These are phyloP conservation scores for Xylaria intraflava DNA, from an alignment of 495 filamentous ascomycete genomes.

Conservation along the genomic window DNA sequence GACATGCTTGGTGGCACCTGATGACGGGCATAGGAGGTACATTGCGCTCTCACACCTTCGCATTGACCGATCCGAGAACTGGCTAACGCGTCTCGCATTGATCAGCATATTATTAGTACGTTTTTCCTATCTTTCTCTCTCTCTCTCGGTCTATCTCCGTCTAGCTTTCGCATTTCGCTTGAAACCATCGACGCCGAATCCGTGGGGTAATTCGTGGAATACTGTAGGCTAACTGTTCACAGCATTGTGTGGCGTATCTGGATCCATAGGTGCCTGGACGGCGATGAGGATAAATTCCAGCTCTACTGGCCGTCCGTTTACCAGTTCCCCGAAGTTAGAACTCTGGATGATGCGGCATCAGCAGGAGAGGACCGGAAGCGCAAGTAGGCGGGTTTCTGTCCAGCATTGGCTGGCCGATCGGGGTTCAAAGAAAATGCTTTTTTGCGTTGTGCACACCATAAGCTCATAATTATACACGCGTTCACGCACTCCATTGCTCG, in stretches of 20 bases:
- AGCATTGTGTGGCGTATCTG: slow-evolving; percentile 85
- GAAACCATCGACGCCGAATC: not conserved
- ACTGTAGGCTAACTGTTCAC: slow-evolving; percentile 57
- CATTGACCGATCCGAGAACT: not conserved
- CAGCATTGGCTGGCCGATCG: not conserved
- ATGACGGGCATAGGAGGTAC: slow-evolving; percentile 36
- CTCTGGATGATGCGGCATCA: slow-evolving; percentile 9
- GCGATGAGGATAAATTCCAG: slow-evolving; percentile 66
- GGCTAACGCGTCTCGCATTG: slow-evolving; percentile 21
- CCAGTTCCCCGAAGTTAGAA: slow-evolving; percentile 56
- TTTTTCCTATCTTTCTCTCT: not conserved
- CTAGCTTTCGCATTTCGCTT: not conserved
- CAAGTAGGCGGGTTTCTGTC: slow-evolving; percentile 14
- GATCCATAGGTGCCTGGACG: slow-evolving; percentile 73
- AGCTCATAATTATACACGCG: too few relatives aligned
- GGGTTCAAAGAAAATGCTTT: too few relatives aligned
- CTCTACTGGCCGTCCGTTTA: slow-evolving; percentile 64
- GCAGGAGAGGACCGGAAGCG: slow-evolving; percentile 24
- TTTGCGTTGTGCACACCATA: too few relatives aligned
- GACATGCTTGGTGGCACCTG: slow-evolving; percentile 95
- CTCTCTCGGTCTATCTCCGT: not conserved
- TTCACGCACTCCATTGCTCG: too few relatives aligned
- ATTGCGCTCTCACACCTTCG: slow-evolving; percentile 1
- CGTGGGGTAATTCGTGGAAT: not conserved
- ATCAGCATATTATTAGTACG: slow-evolving; percentile 39